phyloP scores from a whole-genome alignment of 2,329 filamentous ascomycete species.

The Fusarium haematococcum region DNA sequence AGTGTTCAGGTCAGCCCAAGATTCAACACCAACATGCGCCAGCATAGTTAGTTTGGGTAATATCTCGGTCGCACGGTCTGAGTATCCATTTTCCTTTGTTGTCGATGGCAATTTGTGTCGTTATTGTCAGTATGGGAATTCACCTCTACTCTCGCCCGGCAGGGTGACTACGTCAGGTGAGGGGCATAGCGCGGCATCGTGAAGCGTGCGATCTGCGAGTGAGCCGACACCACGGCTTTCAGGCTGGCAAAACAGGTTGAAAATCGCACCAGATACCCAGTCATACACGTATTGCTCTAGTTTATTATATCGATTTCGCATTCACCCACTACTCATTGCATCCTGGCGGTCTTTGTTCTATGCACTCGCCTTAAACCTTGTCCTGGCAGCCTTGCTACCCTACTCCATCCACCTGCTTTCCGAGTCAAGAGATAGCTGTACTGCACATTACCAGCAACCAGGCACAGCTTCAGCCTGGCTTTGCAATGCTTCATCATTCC shows the following conservation, averaged over 20 bases:
- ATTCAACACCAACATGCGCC: neutral
- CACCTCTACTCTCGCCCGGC: neutral
- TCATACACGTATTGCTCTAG: neutral
- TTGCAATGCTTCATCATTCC: neutral
- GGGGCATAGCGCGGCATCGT: slow-evolving; percentile 29
- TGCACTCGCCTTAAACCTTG: neutral
- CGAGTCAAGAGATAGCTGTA: neutral
- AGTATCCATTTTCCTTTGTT: no score
- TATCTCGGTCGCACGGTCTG: neutral
- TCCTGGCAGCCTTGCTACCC: neutral
- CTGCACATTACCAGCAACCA: neutral
- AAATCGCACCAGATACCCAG: neutral
- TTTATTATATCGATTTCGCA: neutral
- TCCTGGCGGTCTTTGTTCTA: neutral
- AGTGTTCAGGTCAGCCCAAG: neutral
- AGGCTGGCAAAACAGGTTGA: neutral
- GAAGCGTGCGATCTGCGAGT: neutral
- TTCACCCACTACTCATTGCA: neutral
- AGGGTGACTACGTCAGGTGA: slow-evolving; percentile 36
- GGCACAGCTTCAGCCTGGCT: neutral
- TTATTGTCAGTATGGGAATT: neutral
- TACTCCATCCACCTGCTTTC: neutral
- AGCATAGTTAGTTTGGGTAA: neutral
- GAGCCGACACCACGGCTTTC: neutral
- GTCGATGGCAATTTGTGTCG: neutral